These are phyloP conservation scores for Suhomyces anneliseae DNA, from an alignment of 1,139 yeast genomes.

Conservation along the genomic window DNA sequence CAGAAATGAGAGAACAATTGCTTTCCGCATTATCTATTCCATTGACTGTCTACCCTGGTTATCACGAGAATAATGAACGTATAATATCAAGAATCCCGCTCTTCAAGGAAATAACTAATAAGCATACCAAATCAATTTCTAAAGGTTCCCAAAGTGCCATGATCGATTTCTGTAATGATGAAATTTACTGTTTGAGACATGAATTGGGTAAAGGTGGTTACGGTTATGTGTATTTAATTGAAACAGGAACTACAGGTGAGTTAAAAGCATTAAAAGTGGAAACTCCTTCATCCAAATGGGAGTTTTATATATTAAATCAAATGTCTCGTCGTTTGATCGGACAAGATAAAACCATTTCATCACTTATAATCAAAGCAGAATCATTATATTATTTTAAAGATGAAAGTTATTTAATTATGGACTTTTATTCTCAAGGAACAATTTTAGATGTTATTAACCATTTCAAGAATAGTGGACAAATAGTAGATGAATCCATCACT, in stretches of 20 bases:
- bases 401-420: constrained; percentile 72
- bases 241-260: constrained; percentile 53
- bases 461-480: constrained; percentile 28
- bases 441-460: constrained; percentile 68
- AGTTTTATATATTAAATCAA: constrained; percentile 67
- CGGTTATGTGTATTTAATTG: constrained; percentile 77
- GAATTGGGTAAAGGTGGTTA: constrained; percentile 80
- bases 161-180: constrained; percentile 51
- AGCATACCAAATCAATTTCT: constrained; percentile 30
- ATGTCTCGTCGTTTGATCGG: constrained; percentile 41
- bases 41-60: constrained; percentile 30
- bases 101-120: constrained; percentile 37
- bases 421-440: constrained; percentile 74
- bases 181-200: constrained; percentile 54
- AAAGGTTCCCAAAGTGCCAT: constrained; percentile 44
- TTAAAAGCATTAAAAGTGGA: constrained; percentile 74
- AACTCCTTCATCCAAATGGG: constrained; percentile 76
- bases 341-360: constrained; percentile 10
- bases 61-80: constrained; percentile 17
- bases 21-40: constrained; percentile 28
- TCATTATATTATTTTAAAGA: constrained; percentile 61
- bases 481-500: constrained; percentile 61
- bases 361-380: constrained; percentile 50
- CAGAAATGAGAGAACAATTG: constrained; percentile 22
- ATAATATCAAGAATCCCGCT: constrained; percentile 31